Evolutionary conservation across 2,329 filamentous ascomycete species (phyloP).

Genomic region (Tolypocladium tundrense): DNA sequence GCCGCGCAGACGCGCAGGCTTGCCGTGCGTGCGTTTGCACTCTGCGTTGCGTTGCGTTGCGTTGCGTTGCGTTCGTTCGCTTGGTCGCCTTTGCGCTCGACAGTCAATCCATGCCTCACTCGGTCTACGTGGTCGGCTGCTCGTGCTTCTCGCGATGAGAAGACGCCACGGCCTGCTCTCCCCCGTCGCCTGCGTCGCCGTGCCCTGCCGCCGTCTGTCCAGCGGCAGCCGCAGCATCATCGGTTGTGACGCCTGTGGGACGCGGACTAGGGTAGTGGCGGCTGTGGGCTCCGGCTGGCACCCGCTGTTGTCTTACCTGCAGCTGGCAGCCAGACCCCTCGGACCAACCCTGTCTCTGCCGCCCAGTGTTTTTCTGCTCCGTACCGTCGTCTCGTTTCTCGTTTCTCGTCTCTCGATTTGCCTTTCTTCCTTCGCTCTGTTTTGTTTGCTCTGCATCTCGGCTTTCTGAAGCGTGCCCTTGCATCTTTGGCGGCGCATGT

Average conservation of each 20-base stretch:
- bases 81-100: not conserved
- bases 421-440: not conserved
- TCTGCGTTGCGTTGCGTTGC: not conserved
- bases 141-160: not conserved
- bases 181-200: not conserved
- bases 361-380: not conserved
- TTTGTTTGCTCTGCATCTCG: not conserved
- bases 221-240: not conserved
- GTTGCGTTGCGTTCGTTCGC: not conserved
- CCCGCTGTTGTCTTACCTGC: not conserved
- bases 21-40: not conserved
- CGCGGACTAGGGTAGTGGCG: not conserved
- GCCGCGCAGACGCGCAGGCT: not conserved
- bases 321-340: not conserved
- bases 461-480: not conserved
- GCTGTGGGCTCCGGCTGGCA: not conserved
- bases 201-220: not conserved
- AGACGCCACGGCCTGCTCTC: not conserved
- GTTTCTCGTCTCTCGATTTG: not conserved
- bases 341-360: not conserved
- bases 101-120: not conserved
- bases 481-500: not conserved
- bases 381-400: not conserved
- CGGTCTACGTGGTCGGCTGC: not conserved
- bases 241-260: not conserved